These are phyloP conservation scores for Saccharomyces hybrid DNA, from an alignment of 1,139 yeast genomes.

Conservation along the genomic window DNA sequence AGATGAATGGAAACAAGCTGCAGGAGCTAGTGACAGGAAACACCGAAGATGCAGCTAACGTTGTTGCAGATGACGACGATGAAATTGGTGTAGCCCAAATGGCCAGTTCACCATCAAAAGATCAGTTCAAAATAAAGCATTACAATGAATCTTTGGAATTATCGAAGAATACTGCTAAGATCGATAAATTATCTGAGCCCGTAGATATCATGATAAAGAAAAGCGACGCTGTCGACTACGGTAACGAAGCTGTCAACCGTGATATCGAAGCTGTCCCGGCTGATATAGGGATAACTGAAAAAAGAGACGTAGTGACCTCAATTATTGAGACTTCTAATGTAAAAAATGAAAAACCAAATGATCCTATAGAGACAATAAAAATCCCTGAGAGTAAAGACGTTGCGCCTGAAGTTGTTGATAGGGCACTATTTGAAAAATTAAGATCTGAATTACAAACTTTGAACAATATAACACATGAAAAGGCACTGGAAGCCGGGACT, in stretches of 20 bases:
- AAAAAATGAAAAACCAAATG: background rate
- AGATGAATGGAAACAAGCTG: background rate
- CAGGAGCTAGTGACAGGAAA: background rate
- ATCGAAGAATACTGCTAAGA: background rate
- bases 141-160: conserved; percentile 12
- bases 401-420: conserved; percentile 7
- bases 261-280: no score
- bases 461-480: conserved; percentile 41
- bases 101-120: conserved; percentile 18
- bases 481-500: conserved; percentile 48
- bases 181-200: background rate
- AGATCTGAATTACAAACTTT: conserved; percentile 42
- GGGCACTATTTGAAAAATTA: conserved; percentile 25
- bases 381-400: background rate
- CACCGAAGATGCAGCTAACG: background rate
- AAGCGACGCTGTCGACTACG: background rate
- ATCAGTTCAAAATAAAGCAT: conserved; percentile 19
- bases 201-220: background rate
- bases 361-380: no score
- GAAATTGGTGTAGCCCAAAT: conserved; percentile 19
- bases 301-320: no score
- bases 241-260: no score
- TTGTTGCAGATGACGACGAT: conserved; percentile 7
- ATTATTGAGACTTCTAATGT: background rate
- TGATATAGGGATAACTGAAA: no score